Evolutionary conservation across 75 land plant species (phyloP).

Genomic region (Selaginella tamariscina): DNA sequence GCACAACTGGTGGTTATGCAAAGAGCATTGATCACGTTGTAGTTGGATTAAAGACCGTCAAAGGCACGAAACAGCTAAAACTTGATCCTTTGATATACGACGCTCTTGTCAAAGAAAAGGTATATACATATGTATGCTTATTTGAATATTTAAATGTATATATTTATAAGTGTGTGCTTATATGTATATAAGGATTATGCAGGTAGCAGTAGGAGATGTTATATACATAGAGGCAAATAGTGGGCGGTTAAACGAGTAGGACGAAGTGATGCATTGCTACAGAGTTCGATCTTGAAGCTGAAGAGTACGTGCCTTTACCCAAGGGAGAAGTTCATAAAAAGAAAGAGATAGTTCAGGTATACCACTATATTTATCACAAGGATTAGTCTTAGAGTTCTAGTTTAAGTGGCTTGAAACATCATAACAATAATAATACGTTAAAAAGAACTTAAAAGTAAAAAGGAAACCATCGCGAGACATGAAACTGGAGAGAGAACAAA

Average conservation of each 20-base stretch:
- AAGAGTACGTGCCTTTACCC: constrained; percentile 10
- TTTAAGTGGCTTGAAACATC: too few species aligned
- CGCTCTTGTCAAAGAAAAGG: constrained; percentile 55
- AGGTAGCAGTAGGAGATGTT: constrained; percentile 11
- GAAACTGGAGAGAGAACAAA: too few species aligned
- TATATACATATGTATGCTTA: too few species aligned
- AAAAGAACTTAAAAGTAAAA: too few species aligned
- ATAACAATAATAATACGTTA: too few species aligned
- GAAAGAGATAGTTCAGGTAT: constrained; percentile 12
- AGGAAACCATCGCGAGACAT: too few species aligned
- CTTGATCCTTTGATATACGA: constrained; percentile 7
- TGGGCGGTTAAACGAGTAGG: constrained; percentile 11
- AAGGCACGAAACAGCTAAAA: constrained; percentile 3
- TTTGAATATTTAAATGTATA: too few species aligned
- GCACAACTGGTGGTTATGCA: constrained; percentile 6
- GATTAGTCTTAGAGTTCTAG: too few species aligned
- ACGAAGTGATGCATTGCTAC: constrained; percentile 7
- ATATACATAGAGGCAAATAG: constrained; percentile 5
- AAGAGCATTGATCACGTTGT: constrained; percentile 4
- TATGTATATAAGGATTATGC: not conserved
- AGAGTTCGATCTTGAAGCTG: constrained; percentile 8
- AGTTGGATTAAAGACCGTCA: constrained; percentile 7
- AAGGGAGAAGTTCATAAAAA: constrained; percentile 40
- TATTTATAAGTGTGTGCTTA: not conserved
- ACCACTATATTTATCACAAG: too few species aligned